Percentiles rank a stretch among this genome's conserved stretches.
phyloP scores from a whole-genome alignment of 2,329 filamentous ascomycete species.

The Alternaria gaisen region DNA sequence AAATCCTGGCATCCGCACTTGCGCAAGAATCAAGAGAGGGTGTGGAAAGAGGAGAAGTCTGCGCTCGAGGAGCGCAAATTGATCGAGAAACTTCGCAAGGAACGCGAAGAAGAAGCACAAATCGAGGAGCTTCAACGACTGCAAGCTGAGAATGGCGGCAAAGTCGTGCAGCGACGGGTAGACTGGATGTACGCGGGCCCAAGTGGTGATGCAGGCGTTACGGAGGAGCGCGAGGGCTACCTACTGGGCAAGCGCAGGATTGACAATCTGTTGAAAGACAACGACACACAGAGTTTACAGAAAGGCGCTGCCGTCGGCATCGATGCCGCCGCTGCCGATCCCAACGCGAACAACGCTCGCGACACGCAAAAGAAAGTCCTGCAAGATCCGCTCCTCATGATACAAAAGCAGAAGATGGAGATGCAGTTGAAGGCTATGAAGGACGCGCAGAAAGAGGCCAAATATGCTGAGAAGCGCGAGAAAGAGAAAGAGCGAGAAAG shows the following conservation, averaged over 20 bases:
- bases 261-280: slow-evolving; percentile 79
- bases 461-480: slow-evolving; percentile 44
- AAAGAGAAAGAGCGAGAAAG: slow-evolving; percentile 57
- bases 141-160: slow-evolving; percentile 81
- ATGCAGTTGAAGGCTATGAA: slow-evolving; percentile 70
- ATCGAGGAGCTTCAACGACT: slow-evolving; percentile 91
- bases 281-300: slow-evolving; percentile 76
- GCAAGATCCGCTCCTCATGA: slow-evolving; percentile 89
- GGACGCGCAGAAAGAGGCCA: slow-evolving; percentile 56
- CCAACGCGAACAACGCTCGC: slow-evolving; percentile 73
- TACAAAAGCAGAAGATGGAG: slow-evolving; percentile 81
- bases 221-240: slow-evolving; percentile 92
- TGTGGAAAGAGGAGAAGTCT: slow-evolving; percentile 91
- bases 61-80: slow-evolving; percentile 94
- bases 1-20: slow-evolving; percentile 88
- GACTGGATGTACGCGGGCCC: slow-evolving; percentile 99
- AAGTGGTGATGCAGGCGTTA: slow-evolving; percentile 69
- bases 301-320: slow-evolving; percentile 63
- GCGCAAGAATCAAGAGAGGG: slow-evolving; percentile 87
- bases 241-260: slow-evolving; percentile 91
- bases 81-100: slow-evolving; percentile 88
- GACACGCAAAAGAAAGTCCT: slow-evolving; percentile 88
- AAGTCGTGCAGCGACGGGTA: slow-evolving; percentile 80
- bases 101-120: slow-evolving; percentile 90
- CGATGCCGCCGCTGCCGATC: slow-evolving; percentile 60